phyloP scores from a whole-genome alignment of 2,329 filamentous ascomycete genomes.

The Colletotrichum sojae region DNA sequence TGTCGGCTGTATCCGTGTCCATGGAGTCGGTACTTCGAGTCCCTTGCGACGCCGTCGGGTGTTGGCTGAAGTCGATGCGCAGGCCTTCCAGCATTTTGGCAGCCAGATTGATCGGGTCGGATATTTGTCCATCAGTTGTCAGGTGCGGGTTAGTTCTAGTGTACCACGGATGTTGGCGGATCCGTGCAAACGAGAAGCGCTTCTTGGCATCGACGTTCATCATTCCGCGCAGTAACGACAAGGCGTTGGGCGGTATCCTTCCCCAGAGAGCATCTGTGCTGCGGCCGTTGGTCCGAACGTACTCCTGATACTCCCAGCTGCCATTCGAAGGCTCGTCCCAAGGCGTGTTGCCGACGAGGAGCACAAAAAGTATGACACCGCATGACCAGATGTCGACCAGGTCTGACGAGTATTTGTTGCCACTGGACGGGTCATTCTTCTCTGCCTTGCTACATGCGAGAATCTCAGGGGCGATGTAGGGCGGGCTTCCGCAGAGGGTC shows the following conservation, averaged over 20 bases:
- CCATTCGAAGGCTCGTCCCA: slow-evolving; percentile 92
- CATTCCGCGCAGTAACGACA: slow-evolving; percentile 93
- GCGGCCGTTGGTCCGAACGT: slow-evolving; percentile 82
- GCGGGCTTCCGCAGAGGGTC: slow-evolving; percentile 94
- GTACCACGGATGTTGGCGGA: slow-evolving; percentile 95
- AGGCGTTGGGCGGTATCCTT: slow-evolving; percentile 78
- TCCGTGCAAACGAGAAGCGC: slow-evolving; percentile 88
- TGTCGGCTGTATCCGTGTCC: slow-evolving; percentile 73
- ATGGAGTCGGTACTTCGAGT: slow-evolving; percentile 67
- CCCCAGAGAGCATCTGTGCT: slow-evolving; percentile 90
- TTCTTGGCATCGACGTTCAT: slow-evolving; percentile 82
- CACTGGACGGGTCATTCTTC: slow-evolving; percentile 60
- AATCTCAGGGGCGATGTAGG: slow-evolving; percentile 97
- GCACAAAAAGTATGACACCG: slow-evolving; percentile 96
- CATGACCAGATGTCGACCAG: slow-evolving; percentile 97
- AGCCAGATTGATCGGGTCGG: slow-evolving; percentile 87
- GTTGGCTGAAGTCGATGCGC: slow-evolving; percentile 86
- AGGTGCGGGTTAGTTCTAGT: slow-evolving; percentile 86
- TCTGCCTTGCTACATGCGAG: slow-evolving; percentile 66
- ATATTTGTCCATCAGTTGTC: slow-evolving; percentile 78
- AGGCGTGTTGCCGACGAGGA: slow-evolving; percentile 95
- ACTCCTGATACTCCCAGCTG: slow-evolving; percentile 94
- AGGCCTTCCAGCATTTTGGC: slow-evolving; percentile 95
- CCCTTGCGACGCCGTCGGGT: slow-evolving; percentile 67
- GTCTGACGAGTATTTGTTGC: slow-evolving; percentile 79